phyloP scores from a whole-genome alignment of 345 rosid species.

The Barbarea vulgaris region DNA sequence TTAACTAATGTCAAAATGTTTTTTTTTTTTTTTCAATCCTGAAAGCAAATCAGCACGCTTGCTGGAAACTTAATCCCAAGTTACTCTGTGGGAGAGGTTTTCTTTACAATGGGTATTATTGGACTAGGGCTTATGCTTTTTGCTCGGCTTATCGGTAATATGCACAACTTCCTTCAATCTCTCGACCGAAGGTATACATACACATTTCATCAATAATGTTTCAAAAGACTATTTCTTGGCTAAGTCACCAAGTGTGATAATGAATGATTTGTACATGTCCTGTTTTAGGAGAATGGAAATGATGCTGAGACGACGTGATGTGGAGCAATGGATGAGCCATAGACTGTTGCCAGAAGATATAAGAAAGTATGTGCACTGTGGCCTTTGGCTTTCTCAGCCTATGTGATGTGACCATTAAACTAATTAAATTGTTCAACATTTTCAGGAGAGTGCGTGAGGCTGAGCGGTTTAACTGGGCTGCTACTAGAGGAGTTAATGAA shows the following conservation, averaged over 20 bases:
- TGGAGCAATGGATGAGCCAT: conserved; percentile 89
- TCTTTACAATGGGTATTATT: conserved; percentile 72
- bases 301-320: conserved; percentile 77
- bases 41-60: conserved; percentile 89
- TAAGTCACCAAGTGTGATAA: neutral
- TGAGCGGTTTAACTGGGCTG: conserved; percentile 75
- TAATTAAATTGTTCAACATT: neutral
- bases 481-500: conserved; percentile 81
- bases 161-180: conserved; percentile 88
- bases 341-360: conserved; percentile 66
- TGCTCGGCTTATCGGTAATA: conserved; percentile 83
- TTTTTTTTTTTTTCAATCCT: neutral
- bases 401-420: neutral
- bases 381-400: neutral
- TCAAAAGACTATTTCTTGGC: neutral
- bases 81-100: conserved; percentile 69
- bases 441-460: conserved; percentile 52
- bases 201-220: neutral
- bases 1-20: neutral
- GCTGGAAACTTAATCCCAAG: conserved; percentile 81
- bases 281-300: conserved; percentile 69
- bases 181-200: conserved; percentile 60
- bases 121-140: conserved; percentile 88
- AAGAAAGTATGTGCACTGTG: conserved; percentile 46
- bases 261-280: conserved; percentile 1